phyloP scores from a whole-genome alignment of 2,329 filamentous ascomycete genomes.

The Ophiostoma triangulosporum region DNA sequence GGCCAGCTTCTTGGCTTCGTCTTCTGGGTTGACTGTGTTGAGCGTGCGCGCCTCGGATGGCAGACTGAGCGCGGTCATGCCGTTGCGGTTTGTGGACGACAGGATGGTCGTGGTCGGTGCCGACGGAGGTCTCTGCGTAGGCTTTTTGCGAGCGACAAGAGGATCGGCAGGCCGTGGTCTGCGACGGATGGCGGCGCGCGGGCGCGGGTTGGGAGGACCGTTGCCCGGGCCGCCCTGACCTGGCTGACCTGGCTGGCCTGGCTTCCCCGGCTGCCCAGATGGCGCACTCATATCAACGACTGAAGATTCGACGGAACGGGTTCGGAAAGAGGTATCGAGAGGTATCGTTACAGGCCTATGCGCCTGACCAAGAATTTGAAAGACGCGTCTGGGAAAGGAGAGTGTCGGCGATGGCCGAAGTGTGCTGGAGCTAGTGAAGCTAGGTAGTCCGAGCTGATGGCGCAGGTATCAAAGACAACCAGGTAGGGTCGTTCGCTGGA shows the following conservation, averaged over 20 bases:
- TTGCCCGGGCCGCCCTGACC: slow-evolving; percentile 5
- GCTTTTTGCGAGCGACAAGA: slow-evolving; percentile 47
- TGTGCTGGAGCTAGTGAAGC: neutral
- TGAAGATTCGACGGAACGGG: too few relatives aligned
- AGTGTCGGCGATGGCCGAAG: neutral
- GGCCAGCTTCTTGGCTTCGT: slow-evolving; percentile 17
- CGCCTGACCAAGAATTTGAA: neutral
- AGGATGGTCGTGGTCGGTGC: slow-evolving; percentile 5
- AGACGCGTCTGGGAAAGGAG: neutral
- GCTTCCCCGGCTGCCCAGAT: slow-evolving; percentile 24
- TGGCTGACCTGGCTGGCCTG: slow-evolving; percentile 15
- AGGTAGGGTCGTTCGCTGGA: neutral
- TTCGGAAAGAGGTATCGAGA: neutral
- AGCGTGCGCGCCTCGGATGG: slow-evolving; percentile 13
- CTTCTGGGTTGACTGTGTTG: slow-evolving; percentile 7
- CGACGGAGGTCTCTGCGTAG: slow-evolving; percentile 24
- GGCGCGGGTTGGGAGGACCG: slow-evolving; percentile 18
- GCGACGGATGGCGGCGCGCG: slow-evolving; percentile 23
- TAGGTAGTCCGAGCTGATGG: neutral
- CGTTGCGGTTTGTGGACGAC: slow-evolving; percentile 8
- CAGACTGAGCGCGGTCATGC: slow-evolving; percentile 11
- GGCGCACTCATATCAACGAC: slow-evolving; percentile 26
- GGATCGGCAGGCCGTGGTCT: slow-evolving; percentile 45
- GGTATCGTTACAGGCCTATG: neutral
- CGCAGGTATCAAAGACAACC: neutral